A percentile compares a stretch with the other conserved stretches of the same genome.
These are phyloP conservation scores for Agaricus sinodeliciosus DNA, from an alignment of 768 basidiomycete genomes.

Conservation along the genomic window DNA sequence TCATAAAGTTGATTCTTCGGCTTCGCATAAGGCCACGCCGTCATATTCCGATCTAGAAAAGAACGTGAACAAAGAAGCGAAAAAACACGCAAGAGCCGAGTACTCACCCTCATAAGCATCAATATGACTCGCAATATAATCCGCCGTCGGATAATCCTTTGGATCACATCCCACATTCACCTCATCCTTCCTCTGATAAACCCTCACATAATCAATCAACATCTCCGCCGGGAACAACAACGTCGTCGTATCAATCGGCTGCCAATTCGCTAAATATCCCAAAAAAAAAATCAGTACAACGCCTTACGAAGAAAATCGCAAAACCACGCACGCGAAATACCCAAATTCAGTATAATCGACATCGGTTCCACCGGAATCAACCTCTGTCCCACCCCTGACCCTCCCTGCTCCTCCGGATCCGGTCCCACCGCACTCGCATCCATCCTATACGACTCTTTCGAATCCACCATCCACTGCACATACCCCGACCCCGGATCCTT, in stretches of 20 bases:
- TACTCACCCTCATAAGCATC: constrained; percentile 54
- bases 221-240: constrained; percentile 68
- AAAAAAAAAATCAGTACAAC: no score
- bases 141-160: constrained; percentile 52
- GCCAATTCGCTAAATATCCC: constrained; percentile 72
- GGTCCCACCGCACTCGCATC: constrained; percentile 45
- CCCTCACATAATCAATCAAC: constrained; percentile 73
- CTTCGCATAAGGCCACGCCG: constrained; percentile 33
- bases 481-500: constrained; percentile 46
- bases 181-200: constrained; percentile 61
- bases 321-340: constrained; percentile 49
- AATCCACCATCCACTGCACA: constrained; percentile 72
- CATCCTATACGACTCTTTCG: constrained; percentile 40
- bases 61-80: constrained; percentile 1
- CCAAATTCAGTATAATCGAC: constrained; percentile 57
- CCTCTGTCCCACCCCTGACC: constrained; percentile 52
- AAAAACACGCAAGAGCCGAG: background rate
- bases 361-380: constrained; percentile 53
- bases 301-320: no score
- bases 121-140: constrained; percentile 52
- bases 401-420: constrained; percentile 26
- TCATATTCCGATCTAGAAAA: constrained; percentile 34
- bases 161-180: constrained; percentile 67
- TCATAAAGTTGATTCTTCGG: constrained; percentile 26
- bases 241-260: constrained; percentile 43